These are phyloP conservation scores for Tetrapyrgos nigripes DNA, from an alignment of 1,284 basidiomycete genomes.

Conservation along the genomic window DNA sequence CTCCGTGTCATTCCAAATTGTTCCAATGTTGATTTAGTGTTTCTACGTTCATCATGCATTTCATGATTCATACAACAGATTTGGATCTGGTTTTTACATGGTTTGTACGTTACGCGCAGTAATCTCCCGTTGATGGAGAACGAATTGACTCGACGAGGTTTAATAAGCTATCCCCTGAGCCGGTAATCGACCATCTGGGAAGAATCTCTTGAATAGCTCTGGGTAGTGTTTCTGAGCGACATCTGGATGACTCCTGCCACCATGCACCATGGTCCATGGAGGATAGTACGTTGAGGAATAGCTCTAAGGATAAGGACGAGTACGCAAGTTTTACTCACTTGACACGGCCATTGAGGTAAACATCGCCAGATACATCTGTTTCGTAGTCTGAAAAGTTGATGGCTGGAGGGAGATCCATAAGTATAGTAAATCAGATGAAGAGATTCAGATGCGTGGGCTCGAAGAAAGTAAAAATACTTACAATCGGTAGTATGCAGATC, in stretches of 20 bases:
- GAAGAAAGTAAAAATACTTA: slow-evolving; percentile 41
- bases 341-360: slow-evolving; percentile 75
- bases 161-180: slow-evolving; percentile 11
- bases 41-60: too few species aligned
- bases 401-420: slow-evolving; percentile 47
- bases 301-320: slow-evolving; percentile 2
- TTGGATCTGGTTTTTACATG: too few species aligned
- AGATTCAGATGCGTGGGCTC: too few species aligned
- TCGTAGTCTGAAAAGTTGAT: slow-evolving; percentile 80
- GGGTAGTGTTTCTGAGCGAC: slow-evolving; percentile 79
- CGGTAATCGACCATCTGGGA: slow-evolving; percentile 68
- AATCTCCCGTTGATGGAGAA: too few species aligned
- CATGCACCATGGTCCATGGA: neutral
- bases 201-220: slow-evolving; percentile 68
- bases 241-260: slow-evolving; percentile 77
- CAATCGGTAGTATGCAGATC: slow-evolving; percentile 63
- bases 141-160: too few species aligned
- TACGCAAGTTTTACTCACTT: slow-evolving; percentile 51
- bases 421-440: too few species aligned
- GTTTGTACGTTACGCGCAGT: too few species aligned
- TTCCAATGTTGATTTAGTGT: too few species aligned
- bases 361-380: slow-evolving; percentile 66
- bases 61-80: too few species aligned
- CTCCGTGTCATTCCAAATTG: too few species aligned
- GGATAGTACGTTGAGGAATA: neutral